phyloP scores from a whole-genome alignment of 257 asterid genomes.

The Ilex asprella region DNA sequence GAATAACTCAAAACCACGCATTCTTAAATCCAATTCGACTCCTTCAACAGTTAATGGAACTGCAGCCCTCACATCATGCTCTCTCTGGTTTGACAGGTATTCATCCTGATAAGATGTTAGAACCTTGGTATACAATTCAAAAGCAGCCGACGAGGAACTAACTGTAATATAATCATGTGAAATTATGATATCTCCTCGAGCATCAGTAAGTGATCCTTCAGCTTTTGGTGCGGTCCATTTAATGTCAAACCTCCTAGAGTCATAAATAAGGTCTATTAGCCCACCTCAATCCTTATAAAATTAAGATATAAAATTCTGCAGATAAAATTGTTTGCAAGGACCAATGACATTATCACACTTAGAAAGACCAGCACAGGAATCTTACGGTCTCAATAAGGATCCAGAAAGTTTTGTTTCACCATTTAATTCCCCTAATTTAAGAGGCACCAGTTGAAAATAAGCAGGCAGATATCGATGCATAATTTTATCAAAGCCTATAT shows the following conservation, averaged over 20 bases:
- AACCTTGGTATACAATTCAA: constrained; percentile 76
- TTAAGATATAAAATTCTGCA: constrained; percentile 9
- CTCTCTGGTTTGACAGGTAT: constrained; percentile 44
- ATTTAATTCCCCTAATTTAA: constrained; percentile 75
- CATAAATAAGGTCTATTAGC: constrained; percentile 14
- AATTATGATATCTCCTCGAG: constrained; percentile 97
- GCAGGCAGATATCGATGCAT: constrained; percentile 86
- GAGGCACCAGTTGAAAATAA: constrained; percentile 67
- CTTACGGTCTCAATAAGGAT: constrained; percentile 93
- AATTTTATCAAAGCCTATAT: constrained; percentile 72
- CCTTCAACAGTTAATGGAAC: constrained; percentile 85
- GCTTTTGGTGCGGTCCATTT: constrained; percentile 99
- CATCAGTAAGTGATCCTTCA: constrained; percentile 95
- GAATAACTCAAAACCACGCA: constrained; percentile 92
- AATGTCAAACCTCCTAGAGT: constrained; percentile 85
- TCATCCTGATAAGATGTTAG: constrained; percentile 71
- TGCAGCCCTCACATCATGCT: constrained; percentile 39
- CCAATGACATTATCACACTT: constrained; percentile 12
- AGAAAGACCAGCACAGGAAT: constrained; percentile 25
- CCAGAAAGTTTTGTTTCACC: constrained; percentile 99
- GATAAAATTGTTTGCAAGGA: constrained; percentile 11
- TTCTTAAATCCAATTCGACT: constrained; percentile 79
- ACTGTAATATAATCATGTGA: constrained; percentile 78
- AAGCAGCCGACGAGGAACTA: constrained; percentile 92
- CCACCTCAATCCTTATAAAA: constrained; percentile 13